phyloP scores from a whole-genome alignment of 257 asterid genomes.

The Anisodus acutangulus region DNA sequence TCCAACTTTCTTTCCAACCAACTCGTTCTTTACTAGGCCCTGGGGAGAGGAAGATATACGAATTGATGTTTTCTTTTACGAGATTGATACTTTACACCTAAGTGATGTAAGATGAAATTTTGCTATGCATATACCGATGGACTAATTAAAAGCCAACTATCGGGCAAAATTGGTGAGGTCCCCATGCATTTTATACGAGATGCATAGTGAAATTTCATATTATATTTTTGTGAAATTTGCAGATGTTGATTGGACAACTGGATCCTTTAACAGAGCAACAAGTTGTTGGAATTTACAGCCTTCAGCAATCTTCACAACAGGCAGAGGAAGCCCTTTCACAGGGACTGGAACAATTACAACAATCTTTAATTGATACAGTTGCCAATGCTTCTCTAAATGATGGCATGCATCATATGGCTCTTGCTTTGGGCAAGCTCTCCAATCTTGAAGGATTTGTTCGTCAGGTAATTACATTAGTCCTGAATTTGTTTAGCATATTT shows the following conservation, averaged over 20 bases:
- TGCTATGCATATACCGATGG: too few species aligned
- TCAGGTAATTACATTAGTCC: slow-evolving; percentile 44
- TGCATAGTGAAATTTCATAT: too few species aligned
- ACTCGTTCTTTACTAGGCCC: too few species aligned
- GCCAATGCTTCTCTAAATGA: slow-evolving; percentile 54
- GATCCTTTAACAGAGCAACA: slow-evolving; percentile 71
- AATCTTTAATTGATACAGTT: slow-evolving; percentile 60
- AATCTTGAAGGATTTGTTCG: slow-evolving; percentile 65
- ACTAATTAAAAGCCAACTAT: too few species aligned
- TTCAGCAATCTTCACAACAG: slow-evolving; percentile 65
- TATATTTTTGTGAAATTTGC: slow-evolving; percentile 4
- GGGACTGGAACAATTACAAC: slow-evolving; percentile 66
- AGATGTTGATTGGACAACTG: slow-evolving; percentile 56
- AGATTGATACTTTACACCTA: too few species aligned
- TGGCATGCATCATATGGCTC: slow-evolving; percentile 67
- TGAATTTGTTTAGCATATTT: background rate
- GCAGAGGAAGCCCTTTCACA: slow-evolving; percentile 71
- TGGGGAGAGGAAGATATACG: too few species aligned
- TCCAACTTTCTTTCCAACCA: too few species aligned
- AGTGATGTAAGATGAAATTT: too few species aligned
- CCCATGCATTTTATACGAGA: too few species aligned
- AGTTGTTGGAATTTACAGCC: slow-evolving; percentile 56
- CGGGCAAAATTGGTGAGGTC: too few species aligned
- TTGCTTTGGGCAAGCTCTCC: slow-evolving; percentile 65
- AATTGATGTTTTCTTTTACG: too few species aligned